Percentiles rank a stretch among this genome's conserved stretches.
phyloP scores from a whole-genome alignment of 768 basidiomycete genomes.

The Xerocomellus amylosporus region DNA sequence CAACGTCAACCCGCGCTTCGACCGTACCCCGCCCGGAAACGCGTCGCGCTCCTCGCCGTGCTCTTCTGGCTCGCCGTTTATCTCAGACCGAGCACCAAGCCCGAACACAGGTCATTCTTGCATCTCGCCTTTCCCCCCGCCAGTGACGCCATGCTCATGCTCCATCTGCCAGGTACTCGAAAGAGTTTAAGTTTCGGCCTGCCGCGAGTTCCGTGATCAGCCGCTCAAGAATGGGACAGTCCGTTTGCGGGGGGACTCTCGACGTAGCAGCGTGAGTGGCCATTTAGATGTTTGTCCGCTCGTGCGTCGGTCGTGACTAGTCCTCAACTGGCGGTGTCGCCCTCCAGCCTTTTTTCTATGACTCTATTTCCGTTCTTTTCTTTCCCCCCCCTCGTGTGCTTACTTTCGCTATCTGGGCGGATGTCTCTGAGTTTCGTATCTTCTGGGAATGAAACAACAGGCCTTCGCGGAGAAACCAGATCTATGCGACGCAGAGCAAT shows the following conservation, averaged over 20 bases:
- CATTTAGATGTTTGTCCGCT: too few species aligned
- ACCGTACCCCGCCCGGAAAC: constrained; percentile 47
- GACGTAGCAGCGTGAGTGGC: background rate
- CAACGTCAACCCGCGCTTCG: background rate
- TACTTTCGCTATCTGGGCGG: too few species aligned
- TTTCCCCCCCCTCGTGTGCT: too few species aligned
- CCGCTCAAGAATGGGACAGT: constrained; percentile 66
- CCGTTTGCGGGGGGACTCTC: constrained; percentile 69
- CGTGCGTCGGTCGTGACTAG: too few species aligned
- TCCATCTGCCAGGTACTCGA: constrained; percentile 62
- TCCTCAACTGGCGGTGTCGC: background rate
- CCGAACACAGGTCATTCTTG: constrained; percentile 51
- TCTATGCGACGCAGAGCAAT: too few species aligned
- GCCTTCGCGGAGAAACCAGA: too few species aligned
- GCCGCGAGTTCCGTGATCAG: constrained; percentile 81
- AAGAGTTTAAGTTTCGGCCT: constrained; percentile 76
- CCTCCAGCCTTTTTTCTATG: too few species aligned
- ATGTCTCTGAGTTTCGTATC: too few species aligned
- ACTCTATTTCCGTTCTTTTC: too few species aligned
- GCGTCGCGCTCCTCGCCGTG: constrained; percentile 40
- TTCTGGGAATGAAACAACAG: too few species aligned
- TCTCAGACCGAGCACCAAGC: constrained; percentile 22
- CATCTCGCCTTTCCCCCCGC: constrained; percentile 38
- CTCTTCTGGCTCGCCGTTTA: constrained; percentile 45
- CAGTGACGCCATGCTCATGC: background rate